Percentiles rank a stretch among this genome's conserved stretches.
Evolutionary conservation across 768 basidiomycete genomes (phyloP).

Genomic region (Rhizopogon salebrosus): DNA sequence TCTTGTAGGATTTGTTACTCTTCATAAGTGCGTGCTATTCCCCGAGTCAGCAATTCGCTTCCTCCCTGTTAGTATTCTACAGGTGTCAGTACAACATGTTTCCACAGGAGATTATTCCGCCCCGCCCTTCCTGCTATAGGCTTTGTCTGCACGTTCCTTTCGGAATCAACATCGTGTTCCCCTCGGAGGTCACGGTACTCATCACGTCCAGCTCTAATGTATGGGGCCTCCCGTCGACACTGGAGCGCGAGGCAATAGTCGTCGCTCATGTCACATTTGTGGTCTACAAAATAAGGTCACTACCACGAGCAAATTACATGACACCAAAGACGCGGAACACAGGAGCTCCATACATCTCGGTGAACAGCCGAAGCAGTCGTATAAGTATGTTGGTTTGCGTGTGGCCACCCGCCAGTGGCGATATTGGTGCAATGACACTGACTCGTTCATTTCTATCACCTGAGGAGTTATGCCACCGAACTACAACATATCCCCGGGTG

Average conservation of each 20-base stretch:
- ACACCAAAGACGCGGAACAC: slow-evolving; percentile 11
- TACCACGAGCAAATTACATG: slow-evolving; percentile 11
- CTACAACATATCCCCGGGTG: too few species aligned
- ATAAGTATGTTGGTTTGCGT: too few species aligned
- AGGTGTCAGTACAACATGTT: not conserved
- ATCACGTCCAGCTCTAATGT: slow-evolving; percentile 5
- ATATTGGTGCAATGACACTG: not conserved
- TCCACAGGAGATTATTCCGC: not conserved
- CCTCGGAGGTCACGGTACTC: too few species aligned
- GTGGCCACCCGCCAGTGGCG: too few species aligned
- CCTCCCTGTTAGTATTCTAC: not conserved
- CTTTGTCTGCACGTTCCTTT: not conserved
- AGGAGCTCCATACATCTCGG: slow-evolving; percentile 1
- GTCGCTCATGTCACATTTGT: not conserved
- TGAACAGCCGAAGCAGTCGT: slow-evolving; percentile 5
- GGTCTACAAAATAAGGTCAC: slow-evolving; percentile 1
- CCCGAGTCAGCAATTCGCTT: not conserved
- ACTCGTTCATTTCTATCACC: too few species aligned
- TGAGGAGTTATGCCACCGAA: not conserved
- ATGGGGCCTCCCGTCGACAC: slow-evolving; percentile 3
- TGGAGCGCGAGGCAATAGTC: not conserved
- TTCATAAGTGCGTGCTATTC: not conserved
- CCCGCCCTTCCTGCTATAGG: not conserved
- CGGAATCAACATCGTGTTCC: not conserved
- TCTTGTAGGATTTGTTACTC: not conserved